Conservation (phyloP, 2,329 filamentous ascomycete genomes). For the Mycosphaerella sp. region DNA sequence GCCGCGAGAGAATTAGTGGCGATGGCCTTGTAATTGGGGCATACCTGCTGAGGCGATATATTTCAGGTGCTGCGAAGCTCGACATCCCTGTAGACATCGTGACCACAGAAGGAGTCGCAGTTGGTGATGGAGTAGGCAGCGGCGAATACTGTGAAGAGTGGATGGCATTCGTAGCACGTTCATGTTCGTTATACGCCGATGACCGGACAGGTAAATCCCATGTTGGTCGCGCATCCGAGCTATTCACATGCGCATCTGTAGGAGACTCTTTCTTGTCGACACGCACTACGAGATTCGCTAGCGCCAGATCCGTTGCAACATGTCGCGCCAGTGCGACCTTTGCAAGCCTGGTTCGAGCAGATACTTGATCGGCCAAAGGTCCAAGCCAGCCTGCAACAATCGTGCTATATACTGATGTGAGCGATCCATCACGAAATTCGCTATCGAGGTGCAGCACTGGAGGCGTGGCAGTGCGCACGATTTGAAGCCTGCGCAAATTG, state of each 20-base stretch:
- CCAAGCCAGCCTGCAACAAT: conserved; percentile 27
- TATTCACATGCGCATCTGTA: neutral
- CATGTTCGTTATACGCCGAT: neutral
- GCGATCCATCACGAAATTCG: neutral
- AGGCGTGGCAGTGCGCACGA: neutral
- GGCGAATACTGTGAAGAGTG: conserved; percentile 14
- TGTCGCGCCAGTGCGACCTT: conserved; percentile 28
- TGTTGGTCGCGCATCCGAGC: neutral
- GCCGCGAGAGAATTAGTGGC: conserved; percentile 27
- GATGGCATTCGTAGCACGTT: conserved; percentile 4
- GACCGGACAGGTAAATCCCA: conserved; percentile 19
- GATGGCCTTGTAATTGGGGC: conserved; percentile 32
- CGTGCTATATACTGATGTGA: conserved; percentile 19
- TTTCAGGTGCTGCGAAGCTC: conserved; percentile 25
- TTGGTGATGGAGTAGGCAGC: conserved; percentile 30
- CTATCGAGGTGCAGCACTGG: neutral
- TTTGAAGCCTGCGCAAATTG: neutral
- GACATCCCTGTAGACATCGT: conserved; percentile 26
- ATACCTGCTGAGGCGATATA: conserved; percentile 35
- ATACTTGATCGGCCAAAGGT: conserved; percentile 20
- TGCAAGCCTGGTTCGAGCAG: conserved; percentile 29
- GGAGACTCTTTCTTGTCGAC: conserved; percentile 5
- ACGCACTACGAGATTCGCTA: conserved; percentile 31
- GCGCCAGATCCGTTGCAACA: conserved; percentile 34
- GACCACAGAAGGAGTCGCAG: conserved; percentile 29